Conservation (phyloP, 2,329 filamentous ascomycete genomes). For the Botrytis galanthina region DNA sequence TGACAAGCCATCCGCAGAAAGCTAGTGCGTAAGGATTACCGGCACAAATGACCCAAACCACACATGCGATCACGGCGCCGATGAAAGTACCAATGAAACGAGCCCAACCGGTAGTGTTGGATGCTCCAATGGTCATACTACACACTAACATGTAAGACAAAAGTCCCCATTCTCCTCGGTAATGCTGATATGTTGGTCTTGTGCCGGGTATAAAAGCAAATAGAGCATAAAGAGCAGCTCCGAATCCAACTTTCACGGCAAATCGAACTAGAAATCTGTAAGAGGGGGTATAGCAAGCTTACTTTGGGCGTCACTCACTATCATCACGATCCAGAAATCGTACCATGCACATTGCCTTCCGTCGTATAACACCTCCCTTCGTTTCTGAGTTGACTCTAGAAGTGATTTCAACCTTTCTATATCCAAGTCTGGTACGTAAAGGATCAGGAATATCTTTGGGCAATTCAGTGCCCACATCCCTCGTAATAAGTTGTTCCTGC, state of each 20-base stretch:
- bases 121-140: slow-evolving; percentile 94
- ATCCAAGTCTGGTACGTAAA: slow-evolving; percentile 23
- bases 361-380: slow-evolving; percentile 25
- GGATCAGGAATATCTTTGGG: slow-evolving; percentile 30
- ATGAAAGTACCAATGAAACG: slow-evolving; percentile 84
- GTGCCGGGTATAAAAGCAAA: slow-evolving; percentile 81
- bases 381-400: slow-evolving; percentile 19
- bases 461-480: slow-evolving; percentile 19
- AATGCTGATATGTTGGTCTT: slow-evolving; percentile 76
- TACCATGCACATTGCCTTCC: slow-evolving; percentile 54
- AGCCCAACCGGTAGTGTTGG: slow-evolving; percentile 86
- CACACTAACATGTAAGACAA: slow-evolving; percentile 98
- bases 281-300: slow-evolving; percentile 27
- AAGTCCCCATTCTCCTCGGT: slow-evolving; percentile 95
- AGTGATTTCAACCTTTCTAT: slow-evolving; percentile 25
- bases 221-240: slow-evolving; percentile 83
- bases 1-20: slow-evolving; percentile 77
- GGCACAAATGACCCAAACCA: slow-evolving; percentile 73
- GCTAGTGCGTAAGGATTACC: slow-evolving; percentile 75
- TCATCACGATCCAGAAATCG: slow-evolving; percentile 62
- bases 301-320: slow-evolving; percentile 43
- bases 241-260: slow-evolving; percentile 88
- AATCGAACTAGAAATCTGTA: slow-evolving; percentile 54
- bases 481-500: slow-evolving; percentile 33
- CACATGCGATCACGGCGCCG: slow-evolving; percentile 71